phyloP scores from a whole-genome alignment of 116 monocot species.

The Trichopus zeylanicus region DNA sequence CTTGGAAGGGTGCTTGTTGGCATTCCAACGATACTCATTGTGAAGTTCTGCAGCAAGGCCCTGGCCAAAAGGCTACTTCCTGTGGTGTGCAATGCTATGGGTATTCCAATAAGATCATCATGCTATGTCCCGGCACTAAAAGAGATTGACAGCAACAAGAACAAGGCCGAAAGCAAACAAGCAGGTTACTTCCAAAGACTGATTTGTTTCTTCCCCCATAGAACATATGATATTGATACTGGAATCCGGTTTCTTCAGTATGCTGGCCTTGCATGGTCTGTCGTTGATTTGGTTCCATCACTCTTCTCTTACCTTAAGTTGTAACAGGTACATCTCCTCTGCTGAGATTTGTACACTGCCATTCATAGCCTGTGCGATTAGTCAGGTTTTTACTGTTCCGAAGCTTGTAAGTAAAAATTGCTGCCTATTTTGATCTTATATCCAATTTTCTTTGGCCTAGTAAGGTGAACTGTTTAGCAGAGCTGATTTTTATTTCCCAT shows the following conservation, averaged over 20 bases:
- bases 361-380: no score
- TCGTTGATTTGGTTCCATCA: slow-evolving; percentile 73
- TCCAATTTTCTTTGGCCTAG: no score
- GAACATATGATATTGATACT: slow-evolving; percentile 65
- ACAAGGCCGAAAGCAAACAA: slow-evolving; percentile 27
- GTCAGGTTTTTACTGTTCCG: no score
- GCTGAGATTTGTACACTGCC: not conserved
- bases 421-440: no score
- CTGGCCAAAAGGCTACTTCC: slow-evolving; percentile 85
- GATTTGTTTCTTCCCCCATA: slow-evolving; percentile 26
- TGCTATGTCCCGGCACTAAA: slow-evolving; percentile 65
- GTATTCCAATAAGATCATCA: slow-evolving; percentile 68
- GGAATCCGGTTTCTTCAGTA: slow-evolving; percentile 88
- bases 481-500: no score
- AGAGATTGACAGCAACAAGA: slow-evolving; percentile 23
- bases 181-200: slow-evolving; percentile 39
- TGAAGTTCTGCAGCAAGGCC: slow-evolving; percentile 95
- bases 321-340: slow-evolving; percentile 11
- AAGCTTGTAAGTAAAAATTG: no score
- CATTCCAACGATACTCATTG: slow-evolving; percentile 68
- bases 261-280: slow-evolving; percentile 86
- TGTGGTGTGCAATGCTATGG: slow-evolving; percentile 55
- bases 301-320: slow-evolving; percentile 50
- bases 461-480: no score
- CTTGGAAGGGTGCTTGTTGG: slow-evolving; percentile 53